phyloP scores from a whole-genome alignment of 331 rosid genomes.

The Saraca asoca region DNA sequence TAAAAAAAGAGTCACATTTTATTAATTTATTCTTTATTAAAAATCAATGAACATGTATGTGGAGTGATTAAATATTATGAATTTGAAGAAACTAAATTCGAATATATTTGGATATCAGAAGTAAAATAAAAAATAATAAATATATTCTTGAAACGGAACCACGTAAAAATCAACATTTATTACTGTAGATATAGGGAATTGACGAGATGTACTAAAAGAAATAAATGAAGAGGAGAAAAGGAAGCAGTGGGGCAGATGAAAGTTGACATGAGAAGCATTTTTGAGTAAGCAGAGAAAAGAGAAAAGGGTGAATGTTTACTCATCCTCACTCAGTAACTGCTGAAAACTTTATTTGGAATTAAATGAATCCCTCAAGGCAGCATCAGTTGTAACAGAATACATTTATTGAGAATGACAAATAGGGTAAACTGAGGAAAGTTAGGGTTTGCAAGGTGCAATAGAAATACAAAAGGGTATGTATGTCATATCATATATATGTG shows the following conservation, averaged over 20 bases:
- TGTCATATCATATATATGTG: too few relatives aligned
- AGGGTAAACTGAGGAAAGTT: slow-evolving; percentile 26
- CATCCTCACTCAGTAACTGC: background rate
- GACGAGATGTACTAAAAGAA: too few relatives aligned
- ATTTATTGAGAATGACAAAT: slow-evolving; percentile 40
- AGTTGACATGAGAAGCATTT: slow-evolving; percentile 9
- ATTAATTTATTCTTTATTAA: too few relatives aligned
- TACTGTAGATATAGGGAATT: too few relatives aligned
- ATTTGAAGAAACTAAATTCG: too few relatives aligned
- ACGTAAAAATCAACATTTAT: too few relatives aligned
- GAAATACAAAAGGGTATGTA: slow-evolving; percentile 12
- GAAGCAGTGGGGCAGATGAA: slow-evolving; percentile 8
- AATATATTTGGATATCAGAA: too few relatives aligned
- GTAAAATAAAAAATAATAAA: too few relatives aligned
- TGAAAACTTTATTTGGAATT: slow-evolving; percentile 24
- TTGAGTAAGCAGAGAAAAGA: background rate
- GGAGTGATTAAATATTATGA: too few relatives aligned
- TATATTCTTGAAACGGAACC: too few relatives aligned
- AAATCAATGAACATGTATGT: too few relatives aligned
- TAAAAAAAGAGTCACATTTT: too few relatives aligned
- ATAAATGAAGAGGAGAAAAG: background rate
- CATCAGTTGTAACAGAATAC: slow-evolving; percentile 42
- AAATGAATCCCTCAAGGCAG: slow-evolving; percentile 37
- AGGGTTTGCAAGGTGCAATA: slow-evolving; percentile 17
- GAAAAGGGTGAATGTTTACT: background rate